phyloP scores from a whole-genome alignment of 495 filamentous ascomycete genomes.

The Staphylotrichum longicolle region DNA sequence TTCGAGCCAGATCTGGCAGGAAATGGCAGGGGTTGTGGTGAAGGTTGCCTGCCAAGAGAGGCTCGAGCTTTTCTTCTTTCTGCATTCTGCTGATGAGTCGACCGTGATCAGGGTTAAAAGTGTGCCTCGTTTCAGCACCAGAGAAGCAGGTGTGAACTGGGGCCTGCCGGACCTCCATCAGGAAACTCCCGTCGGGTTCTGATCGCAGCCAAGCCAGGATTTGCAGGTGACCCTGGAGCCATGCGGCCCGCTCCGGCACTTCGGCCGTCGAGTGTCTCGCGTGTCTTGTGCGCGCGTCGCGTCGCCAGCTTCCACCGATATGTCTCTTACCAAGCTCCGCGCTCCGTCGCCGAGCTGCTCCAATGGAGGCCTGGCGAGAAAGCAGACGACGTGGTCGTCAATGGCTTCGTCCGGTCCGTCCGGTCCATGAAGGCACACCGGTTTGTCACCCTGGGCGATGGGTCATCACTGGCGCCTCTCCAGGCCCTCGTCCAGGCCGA shows the following conservation, averaged over 20 bases:
- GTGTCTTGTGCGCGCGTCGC: slow-evolving; percentile 11
- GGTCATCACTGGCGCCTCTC: slow-evolving; percentile 72
- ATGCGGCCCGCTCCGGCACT: slow-evolving; percentile 25
- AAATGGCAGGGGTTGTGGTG: not conserved
- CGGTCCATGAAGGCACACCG: slow-evolving; percentile 78
- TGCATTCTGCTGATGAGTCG: not conserved
- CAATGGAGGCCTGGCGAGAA: slow-evolving; percentile 32
- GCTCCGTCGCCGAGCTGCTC: slow-evolving; percentile 33
- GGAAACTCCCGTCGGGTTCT: not conserved
- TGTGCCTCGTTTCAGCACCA: no score
- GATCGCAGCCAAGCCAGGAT: not conserved
- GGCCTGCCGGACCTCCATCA: not conserved
- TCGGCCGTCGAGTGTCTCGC: slow-evolving; percentile 19
- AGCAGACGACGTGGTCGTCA: slow-evolving; percentile 48
- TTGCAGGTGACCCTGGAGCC: slow-evolving; percentile 2
- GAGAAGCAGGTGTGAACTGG: no score
- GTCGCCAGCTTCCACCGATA: slow-evolving; percentile 19
- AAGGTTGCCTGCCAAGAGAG: slow-evolving; percentile 3
- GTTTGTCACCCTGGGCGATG: slow-evolving; percentile 86
- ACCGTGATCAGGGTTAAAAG: no score
- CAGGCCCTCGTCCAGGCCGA: slow-evolving; percentile 78
- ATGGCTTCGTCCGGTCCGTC: slow-evolving; percentile 81
- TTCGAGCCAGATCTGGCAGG: not conserved
- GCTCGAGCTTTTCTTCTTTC: not conserved
- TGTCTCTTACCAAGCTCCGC: slow-evolving; percentile 24